Evolutionary conservation across 495 filamentous ascomycete species (phyloP).

Genomic region (Rostrohypoxylon terebratum): DNA sequence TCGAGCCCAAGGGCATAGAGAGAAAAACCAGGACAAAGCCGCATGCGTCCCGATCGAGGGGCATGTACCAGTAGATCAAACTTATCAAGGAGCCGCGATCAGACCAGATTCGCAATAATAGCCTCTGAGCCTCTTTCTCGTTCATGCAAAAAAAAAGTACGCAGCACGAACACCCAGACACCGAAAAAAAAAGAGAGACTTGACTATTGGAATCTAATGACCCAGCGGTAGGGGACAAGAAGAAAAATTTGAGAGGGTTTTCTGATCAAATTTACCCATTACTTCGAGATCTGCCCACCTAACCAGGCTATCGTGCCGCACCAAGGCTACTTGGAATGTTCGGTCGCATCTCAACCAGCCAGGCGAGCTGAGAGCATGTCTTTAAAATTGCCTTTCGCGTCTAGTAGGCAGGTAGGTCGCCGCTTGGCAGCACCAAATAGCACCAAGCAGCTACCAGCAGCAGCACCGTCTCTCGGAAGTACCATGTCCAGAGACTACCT

Average conservation of each 20-base stretch:
- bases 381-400: slow-evolving; percentile 44
- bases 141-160: slow-evolving; percentile 44
- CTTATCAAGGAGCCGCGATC: slow-evolving; percentile 34
- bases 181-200: not conserved
- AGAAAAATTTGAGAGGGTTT: slow-evolving; percentile 9
- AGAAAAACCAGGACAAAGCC: slow-evolving; percentile 31
- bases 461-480: slow-evolving; percentile 18
- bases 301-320: slow-evolving; percentile 25
- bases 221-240: slow-evolving; percentile 28
- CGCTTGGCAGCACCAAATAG: slow-evolving; percentile 12
- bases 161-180: slow-evolving; percentile 31
- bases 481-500: slow-evolving; percentile 16
- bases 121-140: slow-evolving; percentile 43
- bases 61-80: slow-evolving; percentile 43
- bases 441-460: slow-evolving; percentile 2
- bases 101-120: slow-evolving; percentile 29
- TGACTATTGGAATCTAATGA: slow-evolving; percentile 37
- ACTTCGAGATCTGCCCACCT: slow-evolving; percentile 28
- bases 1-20: slow-evolving; percentile 14
- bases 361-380: slow-evolving; percentile 31
- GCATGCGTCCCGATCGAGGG: slow-evolving; percentile 37
- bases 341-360: slow-evolving; percentile 34
- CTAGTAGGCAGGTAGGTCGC: slow-evolving; percentile 22
- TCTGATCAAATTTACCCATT: slow-evolving; percentile 10
- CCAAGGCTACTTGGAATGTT: not conserved